Conservation (phyloP, 2,329 filamentous ascomycete species). For the Colletotrichum tamarilloi region DNA sequence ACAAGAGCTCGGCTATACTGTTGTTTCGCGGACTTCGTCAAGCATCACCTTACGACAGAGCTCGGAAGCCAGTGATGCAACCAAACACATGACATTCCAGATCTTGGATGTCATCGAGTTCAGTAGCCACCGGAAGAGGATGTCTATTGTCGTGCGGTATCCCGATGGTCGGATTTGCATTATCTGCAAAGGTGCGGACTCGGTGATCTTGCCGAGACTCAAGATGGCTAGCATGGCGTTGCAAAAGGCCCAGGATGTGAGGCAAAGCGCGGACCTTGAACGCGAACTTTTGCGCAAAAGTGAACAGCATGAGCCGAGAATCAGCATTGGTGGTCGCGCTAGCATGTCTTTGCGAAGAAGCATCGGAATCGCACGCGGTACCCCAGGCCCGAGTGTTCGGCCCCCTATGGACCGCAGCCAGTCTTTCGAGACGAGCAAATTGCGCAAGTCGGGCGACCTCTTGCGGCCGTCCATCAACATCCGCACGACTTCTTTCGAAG, state of each 20-base stretch:
- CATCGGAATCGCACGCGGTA: constrained; percentile 43
- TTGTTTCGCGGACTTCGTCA: constrained; percentile 78
- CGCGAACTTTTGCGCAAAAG: constrained; percentile 66
- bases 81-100: constrained; percentile 74
- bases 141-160: constrained; percentile 90
- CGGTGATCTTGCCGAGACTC: constrained; percentile 81
- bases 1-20: constrained; percentile 83
- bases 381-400: constrained; percentile 43
- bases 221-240: constrained; percentile 78
- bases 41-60: constrained; percentile 68
- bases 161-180: constrained; percentile 85
- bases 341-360: constrained; percentile 64
- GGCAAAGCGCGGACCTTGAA: constrained; percentile 71
- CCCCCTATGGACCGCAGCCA: constrained; percentile 50
- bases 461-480: constrained; percentile 49
- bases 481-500: constrained; percentile 61
- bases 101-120: constrained; percentile 92
- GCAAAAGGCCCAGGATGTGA: constrained; percentile 76
- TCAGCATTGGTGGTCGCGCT: constrained; percentile 65
- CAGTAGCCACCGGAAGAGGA: constrained; percentile 87
- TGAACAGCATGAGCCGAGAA: constrained; percentile 64
- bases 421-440: constrained; percentile 56
- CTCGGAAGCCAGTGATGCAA: constrained; percentile 48
- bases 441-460: constrained; percentile 52
- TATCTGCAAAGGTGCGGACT: constrained; percentile 93